Percentiles rank a stretch among this genome's conserved stretches.
These are phyloP conservation scores for Phanerochaete sordida DNA, from an alignment of 768 basidiomycete genomes.

Conservation along the genomic window DNA sequence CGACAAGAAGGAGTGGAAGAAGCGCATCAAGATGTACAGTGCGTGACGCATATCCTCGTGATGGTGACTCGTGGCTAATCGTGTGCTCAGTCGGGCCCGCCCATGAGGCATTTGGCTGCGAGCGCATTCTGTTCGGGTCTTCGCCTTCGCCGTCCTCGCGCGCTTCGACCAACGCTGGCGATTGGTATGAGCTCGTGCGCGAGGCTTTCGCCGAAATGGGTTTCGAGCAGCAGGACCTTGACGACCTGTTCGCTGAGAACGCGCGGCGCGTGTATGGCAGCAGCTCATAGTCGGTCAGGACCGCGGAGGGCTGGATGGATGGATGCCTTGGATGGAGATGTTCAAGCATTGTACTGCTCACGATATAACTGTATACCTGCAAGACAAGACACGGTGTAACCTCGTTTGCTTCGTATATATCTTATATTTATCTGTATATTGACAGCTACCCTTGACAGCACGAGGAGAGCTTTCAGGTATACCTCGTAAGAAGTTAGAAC, in stretches of 20 bases:
- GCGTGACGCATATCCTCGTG: constrained; percentile 30
- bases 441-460: neutral
- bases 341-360: neutral
- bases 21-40: constrained; percentile 85
- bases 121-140: constrained; percentile 81
- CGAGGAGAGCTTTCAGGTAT: too few relatives aligned
- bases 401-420: neutral
- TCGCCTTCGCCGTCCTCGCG: constrained; percentile 55
- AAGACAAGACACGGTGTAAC: neutral
- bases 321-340: neutral
- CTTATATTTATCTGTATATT: neutral
- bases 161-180: constrained; percentile 47
- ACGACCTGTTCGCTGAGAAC: constrained; percentile 66
- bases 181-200: constrained; percentile 81
- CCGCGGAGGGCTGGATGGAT: neutral
- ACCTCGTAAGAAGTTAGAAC: too few relatives aligned
- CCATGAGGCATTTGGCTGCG: constrained; percentile 81
- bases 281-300: neutral
- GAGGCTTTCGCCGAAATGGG: constrained; percentile 78
- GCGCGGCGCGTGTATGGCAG: constrained; percentile 41
- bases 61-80: neutral
- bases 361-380: neutral
- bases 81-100: constrained; percentile 63
- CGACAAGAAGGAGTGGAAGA: constrained; percentile 57
- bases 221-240: constrained; percentile 71